These are phyloP conservation scores for Entomortierella beljakovae DNA, from an alignment of 192 early-diverging fungal genomes.

Conservation along the genomic window DNA sequence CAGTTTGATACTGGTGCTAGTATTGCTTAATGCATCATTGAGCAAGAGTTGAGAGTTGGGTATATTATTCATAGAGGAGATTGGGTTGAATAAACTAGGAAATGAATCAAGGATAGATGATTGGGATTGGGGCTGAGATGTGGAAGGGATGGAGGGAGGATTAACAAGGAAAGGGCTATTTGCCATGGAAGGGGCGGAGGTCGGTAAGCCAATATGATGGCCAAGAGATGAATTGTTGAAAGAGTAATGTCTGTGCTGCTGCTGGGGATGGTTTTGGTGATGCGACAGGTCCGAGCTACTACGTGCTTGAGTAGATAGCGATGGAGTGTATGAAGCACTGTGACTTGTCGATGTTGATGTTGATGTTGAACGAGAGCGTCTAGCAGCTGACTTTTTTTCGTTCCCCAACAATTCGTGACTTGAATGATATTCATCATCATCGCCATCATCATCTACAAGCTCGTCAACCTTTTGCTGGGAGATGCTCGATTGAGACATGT, in stretches of 20 bases:
- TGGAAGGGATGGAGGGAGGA: not conserved
- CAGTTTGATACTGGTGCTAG: not conserved
- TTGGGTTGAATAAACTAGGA: slow-evolving; percentile 24
- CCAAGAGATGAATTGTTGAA: slow-evolving; percentile 26
- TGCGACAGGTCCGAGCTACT: slow-evolving; percentile 13
- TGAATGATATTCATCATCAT: slow-evolving; percentile 29
- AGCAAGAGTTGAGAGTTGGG: slow-evolving; percentile 16
- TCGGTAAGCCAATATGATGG: not conserved
- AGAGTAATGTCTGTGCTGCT: slow-evolving; percentile 27
- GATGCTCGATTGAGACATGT: not conserved
- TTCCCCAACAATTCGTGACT: slow-evolving; percentile 33
- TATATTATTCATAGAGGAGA: slow-evolving; percentile 14
- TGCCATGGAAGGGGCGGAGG: slow-evolving; percentile 17
- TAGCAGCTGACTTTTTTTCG: slow-evolving; percentile 10
- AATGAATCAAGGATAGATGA: slow-evolving; percentile 45
- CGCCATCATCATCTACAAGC: slow-evolving; percentile 7
- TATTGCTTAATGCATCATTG: not conserved
- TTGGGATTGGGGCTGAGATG: slow-evolving; percentile 10
- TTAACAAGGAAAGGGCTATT: slow-evolving; percentile 15
- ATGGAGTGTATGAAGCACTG: not conserved
- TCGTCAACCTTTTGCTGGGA: not conserved
- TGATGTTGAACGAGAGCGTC: slow-evolving; percentile 6
- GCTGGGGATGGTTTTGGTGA: slow-evolving; percentile 7
- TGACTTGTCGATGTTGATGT: slow-evolving; percentile 8
- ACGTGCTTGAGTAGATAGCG: not conserved